Evolutionary conservation across 2,329 filamentous ascomycete species (phyloP).

Genomic region (Cytospora mali): DNA sequence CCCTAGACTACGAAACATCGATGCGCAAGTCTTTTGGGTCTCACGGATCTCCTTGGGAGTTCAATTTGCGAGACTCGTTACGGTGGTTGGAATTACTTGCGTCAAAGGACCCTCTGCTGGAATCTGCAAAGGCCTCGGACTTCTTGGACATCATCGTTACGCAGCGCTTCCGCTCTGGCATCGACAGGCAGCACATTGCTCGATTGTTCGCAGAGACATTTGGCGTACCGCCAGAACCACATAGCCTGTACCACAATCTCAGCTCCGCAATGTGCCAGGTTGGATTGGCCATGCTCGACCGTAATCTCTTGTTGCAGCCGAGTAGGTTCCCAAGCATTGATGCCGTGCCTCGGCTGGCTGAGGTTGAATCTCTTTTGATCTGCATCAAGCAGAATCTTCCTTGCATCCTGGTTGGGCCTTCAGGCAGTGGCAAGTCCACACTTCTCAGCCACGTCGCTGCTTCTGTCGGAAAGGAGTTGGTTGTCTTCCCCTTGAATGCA

Average conservation of each 20-base stretch:
- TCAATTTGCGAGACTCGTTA: slow-evolving; percentile 88
- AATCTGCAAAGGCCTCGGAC: slow-evolving; percentile 64
- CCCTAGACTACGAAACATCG: slow-evolving; percentile 73
- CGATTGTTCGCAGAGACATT: slow-evolving; percentile 70
- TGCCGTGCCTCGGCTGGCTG: slow-evolving; percentile 60
- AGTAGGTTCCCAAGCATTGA: slow-evolving; percentile 55
- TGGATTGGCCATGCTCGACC: slow-evolving; percentile 70
- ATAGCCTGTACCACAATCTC: slow-evolving; percentile 73
- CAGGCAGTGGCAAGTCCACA: slow-evolving; percentile 84
- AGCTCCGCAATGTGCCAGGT: slow-evolving; percentile 71
- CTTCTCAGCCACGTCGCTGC: slow-evolving; percentile 81
- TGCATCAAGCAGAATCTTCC: slow-evolving; percentile 87
- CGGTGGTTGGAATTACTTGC: slow-evolving; percentile 80
- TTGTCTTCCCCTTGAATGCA: slow-evolving; percentile 87
- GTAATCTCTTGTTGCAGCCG: slow-evolving; percentile 59
- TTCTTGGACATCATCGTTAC: slow-evolving; percentile 81
- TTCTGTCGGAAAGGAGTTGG: slow-evolving; percentile 71
- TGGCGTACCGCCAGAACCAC: slow-evolving; percentile 50
- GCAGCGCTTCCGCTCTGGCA: slow-evolving; percentile 79
- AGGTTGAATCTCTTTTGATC: slow-evolving; percentile 84
- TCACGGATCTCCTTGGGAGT: slow-evolving; percentile 86
- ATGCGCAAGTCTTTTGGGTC: slow-evolving; percentile 60
- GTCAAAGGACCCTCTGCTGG: slow-evolving; percentile 61
- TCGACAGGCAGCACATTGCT: slow-evolving; percentile 68
- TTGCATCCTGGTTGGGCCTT: slow-evolving; percentile 82